Percentiles rank a stretch among this genome's conserved stretches.
phyloP scores from a whole-genome alignment of 208 protist genomes.

The Crithidia expoeki region DNA sequence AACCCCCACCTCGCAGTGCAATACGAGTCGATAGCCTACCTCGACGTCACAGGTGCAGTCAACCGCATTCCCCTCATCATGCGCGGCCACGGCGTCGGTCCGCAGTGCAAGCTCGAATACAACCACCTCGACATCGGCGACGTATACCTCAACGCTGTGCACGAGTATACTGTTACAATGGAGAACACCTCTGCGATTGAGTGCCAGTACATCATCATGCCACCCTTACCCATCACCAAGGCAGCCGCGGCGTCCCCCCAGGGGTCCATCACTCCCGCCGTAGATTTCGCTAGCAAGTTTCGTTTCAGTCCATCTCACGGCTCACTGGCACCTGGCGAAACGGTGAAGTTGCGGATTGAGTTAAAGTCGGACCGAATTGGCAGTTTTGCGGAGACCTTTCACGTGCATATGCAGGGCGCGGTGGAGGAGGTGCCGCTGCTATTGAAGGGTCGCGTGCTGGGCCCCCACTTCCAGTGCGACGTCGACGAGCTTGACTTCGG shows the following conservation, averaged over 20 bases:
- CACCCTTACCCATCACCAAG: conserved; percentile 16
- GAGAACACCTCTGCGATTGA: conserved; percentile 93
- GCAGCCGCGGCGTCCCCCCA: neutral
- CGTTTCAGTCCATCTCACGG: conserved; percentile 80
- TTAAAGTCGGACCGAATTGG: conserved; percentile 91
- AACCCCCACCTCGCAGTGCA: conserved; percentile 82
- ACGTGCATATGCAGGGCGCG: conserved; percentile 85
- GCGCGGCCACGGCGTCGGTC: conserved; percentile 83
- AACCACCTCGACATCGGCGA: conserved; percentile 91
- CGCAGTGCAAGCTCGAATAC: conserved; percentile 91
- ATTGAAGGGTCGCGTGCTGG: conserved; percentile 91
- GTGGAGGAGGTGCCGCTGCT: conserved; percentile 75
- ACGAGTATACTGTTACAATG: conserved; percentile 92
- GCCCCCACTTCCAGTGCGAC: conserved; percentile 94
- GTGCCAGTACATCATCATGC: conserved; percentile 84
- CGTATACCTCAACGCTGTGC: conserved; percentile 93
- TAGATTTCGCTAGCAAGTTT: conserved; percentile 60
- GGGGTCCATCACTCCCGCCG: neutral
- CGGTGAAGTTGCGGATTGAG: conserved; percentile 65
- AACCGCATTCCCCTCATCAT: conserved; percentile 84
- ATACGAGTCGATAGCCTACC: conserved; percentile 77
- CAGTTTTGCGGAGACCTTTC: conserved; percentile 89
- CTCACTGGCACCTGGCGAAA: conserved; percentile 68
- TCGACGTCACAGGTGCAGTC: conserved; percentile 77
- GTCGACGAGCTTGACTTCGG: conserved; percentile 92